phyloP scores from a whole-genome alignment of 345 rosid genomes.

The Boechera retrofracta region DNA sequence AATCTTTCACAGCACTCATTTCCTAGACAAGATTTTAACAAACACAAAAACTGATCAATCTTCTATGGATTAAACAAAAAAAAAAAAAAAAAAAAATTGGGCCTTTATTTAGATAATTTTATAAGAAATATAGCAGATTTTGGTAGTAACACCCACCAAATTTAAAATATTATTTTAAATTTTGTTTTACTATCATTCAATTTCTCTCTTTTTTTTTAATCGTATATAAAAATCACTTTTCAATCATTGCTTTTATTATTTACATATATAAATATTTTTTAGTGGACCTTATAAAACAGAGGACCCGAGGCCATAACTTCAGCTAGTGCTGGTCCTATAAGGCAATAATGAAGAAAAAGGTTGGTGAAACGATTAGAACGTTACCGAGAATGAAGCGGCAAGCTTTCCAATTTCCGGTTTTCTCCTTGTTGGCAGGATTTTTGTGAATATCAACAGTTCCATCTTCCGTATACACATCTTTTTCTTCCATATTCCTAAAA shows the following conservation, averaged over 20 bases:
- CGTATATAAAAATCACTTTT: background rate
- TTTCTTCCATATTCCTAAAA: slow-evolving; percentile 60
- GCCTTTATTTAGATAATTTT: background rate
- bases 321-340: background rate
- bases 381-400: slow-evolving; percentile 89
- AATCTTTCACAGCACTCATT: slow-evolving; percentile 93
- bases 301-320: background rate
- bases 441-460: slow-evolving; percentile 76
- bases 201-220: background rate
- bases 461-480: slow-evolving; percentile 68
- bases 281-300: background rate
- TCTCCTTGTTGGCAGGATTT: slow-evolving; percentile 70
- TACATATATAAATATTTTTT: background rate
- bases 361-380: background rate
- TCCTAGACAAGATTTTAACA: slow-evolving; percentile 49
- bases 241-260: background rate
- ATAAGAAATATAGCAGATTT: background rate
- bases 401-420: slow-evolving; percentile 94
- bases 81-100: too few relatives aligned
- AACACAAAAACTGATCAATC: slow-evolving; percentile 3
- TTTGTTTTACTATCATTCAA: background rate
- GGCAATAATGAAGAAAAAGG: background rate
- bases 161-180: background rate
- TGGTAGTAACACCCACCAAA: background rate
- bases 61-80: background rate